Base-by-base conservation (phyloP, 2,329 filamentous ascomycete species). In the Scedosporium aurantiacum region DNA sequence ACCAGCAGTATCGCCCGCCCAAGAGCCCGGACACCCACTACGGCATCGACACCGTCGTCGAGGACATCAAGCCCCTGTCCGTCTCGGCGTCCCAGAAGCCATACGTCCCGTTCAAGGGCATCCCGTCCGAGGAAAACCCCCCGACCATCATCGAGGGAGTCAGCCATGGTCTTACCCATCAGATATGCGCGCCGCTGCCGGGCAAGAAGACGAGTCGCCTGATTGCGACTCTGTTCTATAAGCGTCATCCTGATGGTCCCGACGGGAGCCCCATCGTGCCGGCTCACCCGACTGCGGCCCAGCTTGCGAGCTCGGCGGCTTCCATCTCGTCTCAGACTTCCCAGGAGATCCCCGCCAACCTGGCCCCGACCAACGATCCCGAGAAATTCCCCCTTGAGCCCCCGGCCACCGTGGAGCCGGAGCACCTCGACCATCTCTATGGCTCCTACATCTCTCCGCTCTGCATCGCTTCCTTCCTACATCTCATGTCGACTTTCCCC, bases 181-280 rank as follows among this genome's bases (percentile, higher is more conserved):
- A 82, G 45, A 84, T 86, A 70, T 88, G 85, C 67, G 80, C 81
- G 43, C 80, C 83, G 5, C 67, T 74, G 1, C 70, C 74, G 4
- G 83, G 83, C 21, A 70, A 73, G 18, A 69, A 70, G 60, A 76
- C 78, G 21, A 76, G 81, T 64, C 76, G 80, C 58, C 74, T 88
- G 57, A 75, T 87, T 37, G 85, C 83, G 6, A 88, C 85, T 0
- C 74, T 88, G 57, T 82, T 87, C 70, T 88, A 88, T 76, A 84
- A 83, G 71, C 28, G 27, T 2, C 47, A 55, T n/a, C 32, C 32
- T 12, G 58, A 54, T 5, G 23, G 18, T 23, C n/a, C 50, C 50
- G 23, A 21, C 23, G 50, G 18, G 12, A 74, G 68, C 32, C 73
- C 14, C 70, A 71, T 63, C 65, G 68, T 67, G 27, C 68, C 66